These are phyloP conservation scores for Fusarium beomiforme DNA, from an alignment of 2,329 filamentous ascomycete species.

Conservation along the genomic window DNA sequence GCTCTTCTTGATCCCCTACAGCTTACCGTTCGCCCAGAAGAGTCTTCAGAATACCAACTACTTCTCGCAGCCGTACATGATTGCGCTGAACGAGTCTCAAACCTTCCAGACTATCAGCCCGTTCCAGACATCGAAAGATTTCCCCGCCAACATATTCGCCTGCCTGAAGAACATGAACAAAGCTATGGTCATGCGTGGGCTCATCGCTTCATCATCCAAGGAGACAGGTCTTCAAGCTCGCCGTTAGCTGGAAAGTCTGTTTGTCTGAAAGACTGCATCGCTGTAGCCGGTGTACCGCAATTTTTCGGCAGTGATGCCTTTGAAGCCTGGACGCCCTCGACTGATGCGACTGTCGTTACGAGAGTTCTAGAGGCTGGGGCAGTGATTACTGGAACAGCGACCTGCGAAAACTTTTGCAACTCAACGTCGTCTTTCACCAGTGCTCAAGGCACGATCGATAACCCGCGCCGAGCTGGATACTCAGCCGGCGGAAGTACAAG, in stretches of 20 bases:
- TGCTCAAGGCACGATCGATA: conserved; percentile 58
- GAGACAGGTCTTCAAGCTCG: conserved; percentile 43
- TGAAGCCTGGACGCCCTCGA: conserved; percentile 60
- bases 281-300: conserved; percentile 63
- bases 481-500: conserved; percentile 60
- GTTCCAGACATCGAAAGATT: conserved; percentile 53
- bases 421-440: conserved; percentile 59
- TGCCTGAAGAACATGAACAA: conserved; percentile 53
- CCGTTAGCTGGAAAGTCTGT: conserved; percentile 53
- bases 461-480: conserved; percentile 56
- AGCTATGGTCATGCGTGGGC: conserved; percentile 60
- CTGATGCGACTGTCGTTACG: conserved; percentile 64
- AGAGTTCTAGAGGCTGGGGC: conserved; percentile 61
- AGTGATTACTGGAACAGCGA: conserved; percentile 58
- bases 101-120: conserved; percentile 59
- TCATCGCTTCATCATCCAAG: conserved; percentile 57
- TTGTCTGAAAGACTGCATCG: conserved; percentile 65
- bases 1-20: conserved; percentile 49
- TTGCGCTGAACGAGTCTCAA: conserved; percentile 56
- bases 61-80: conserved; percentile 63
- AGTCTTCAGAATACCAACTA: conserved; percentile 56
- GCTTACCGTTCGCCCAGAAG: conserved; percentile 48
- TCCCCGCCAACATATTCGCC: conserved; percentile 56
- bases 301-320: conserved; percentile 61
- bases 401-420: conserved; percentile 64